Base-by-base conservation (phyloP, 495 filamentous ascomycete genomes). In the Trichoderma virens region DNA sequence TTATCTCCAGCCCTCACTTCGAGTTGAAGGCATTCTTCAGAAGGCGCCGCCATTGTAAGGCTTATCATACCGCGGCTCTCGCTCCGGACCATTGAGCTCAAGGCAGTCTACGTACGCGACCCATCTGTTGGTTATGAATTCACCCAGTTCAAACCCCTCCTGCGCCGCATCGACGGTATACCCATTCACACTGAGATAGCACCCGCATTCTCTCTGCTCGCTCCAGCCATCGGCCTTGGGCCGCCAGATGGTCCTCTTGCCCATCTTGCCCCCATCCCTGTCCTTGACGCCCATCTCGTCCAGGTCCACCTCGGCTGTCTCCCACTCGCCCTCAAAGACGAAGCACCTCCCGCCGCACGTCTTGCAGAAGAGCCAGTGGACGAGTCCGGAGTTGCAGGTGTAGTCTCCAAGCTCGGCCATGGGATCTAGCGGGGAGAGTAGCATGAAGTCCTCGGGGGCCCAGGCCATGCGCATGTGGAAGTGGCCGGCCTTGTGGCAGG, bases 271-370 rank as follows among this genome's bases (percentile, higher is more conserved):
- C 60, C 64, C 68, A 61, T 65, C 67, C 23, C 47, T 45, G 62
- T 67, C 66, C 27, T 18, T 35, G 16, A 54, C 32, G 7, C 60
- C 60, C 60, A 67, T 62, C 63, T 64, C 67, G 27, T 64, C 67
- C 30, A 68, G 43, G 31, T 69, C 68, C n/a, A 63, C 69, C 35
- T 70, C 70, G n/a, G 63, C 65, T 20, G 69, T 59, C 64, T 68
- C 70, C n/a, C 64, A 47, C 45, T 68, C 65, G 18, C 73, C 73
- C 64, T 43, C 62, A 63, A 73, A 74, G 11, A 72, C 64, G 65
- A 75, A 73, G 67, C 73, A 75, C 43, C 73, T 60, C 27, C 70
- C 69, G 9, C 68, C 72, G 61, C 73, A 75, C 25, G 61, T 68
- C 20, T 62, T 51, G 61, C 73, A 75, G 65, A 75, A 75, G 28